A percentile compares a stretch with the other conserved stretches of the same genome.
Evolutionary conservation across 2,329 filamentous ascomycete genomes (phyloP).

Genomic region (Talaromyces islandicus): DNA sequence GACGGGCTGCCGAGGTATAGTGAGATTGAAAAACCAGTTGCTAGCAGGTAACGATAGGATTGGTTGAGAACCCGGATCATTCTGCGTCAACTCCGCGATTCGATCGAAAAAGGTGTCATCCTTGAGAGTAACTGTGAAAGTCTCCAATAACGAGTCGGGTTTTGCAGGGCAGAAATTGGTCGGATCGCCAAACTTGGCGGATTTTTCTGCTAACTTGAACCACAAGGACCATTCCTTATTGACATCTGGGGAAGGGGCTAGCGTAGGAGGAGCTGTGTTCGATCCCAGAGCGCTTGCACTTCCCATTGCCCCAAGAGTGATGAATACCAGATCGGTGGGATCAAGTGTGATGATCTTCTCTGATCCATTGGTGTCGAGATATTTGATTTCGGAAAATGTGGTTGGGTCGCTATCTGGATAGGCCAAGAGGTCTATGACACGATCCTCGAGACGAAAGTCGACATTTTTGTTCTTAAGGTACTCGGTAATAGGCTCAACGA

Average conservation of each 20-base stretch:
- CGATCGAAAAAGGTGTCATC: constrained; percentile 20
- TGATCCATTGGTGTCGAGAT: constrained; percentile 16
- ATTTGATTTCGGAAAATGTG: constrained; percentile 24
- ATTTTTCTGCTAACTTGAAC: constrained; percentile 28
- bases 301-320: constrained; percentile 31
- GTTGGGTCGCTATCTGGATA: constrained; percentile 18
- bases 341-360: constrained; percentile 19
- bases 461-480: constrained; percentile 20
- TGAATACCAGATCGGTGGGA: constrained; percentile 31
- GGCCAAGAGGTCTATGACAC: constrained; percentile 17
- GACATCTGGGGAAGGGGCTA: constrained; percentile 4
- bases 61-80: constrained; percentile 29
- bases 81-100: constrained; percentile 22
- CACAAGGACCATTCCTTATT: constrained; percentile 36
- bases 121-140: constrained; percentile 34
- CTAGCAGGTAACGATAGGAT: constrained; percentile 32
- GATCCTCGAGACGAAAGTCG: constrained; percentile 20
- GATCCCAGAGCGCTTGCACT: constrained; percentile 27
- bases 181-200: constrained; percentile 29
- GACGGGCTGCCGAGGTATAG: constrained; percentile 37
- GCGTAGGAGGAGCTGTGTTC: constrained; percentile 18
- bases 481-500: constrained; percentile 18
- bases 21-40: constrained; percentile 35
- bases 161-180: constrained; percentile 27
- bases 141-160: constrained; percentile 22